These are phyloP conservation scores for Artemisia tridentata DNA, from an alignment of 129 eudicot genomes.

Conservation along the genomic window DNA sequence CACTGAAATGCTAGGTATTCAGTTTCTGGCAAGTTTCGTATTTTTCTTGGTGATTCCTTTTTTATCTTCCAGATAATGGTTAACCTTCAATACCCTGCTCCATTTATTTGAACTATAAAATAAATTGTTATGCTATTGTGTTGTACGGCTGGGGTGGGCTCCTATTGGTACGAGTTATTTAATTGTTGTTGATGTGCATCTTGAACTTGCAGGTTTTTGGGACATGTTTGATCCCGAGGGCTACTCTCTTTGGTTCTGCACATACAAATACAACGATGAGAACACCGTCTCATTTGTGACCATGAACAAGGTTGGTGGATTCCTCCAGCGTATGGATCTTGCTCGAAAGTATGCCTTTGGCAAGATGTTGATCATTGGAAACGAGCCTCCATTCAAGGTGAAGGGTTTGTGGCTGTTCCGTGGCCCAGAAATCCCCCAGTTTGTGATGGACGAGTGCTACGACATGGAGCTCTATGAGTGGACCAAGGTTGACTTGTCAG, in stretches of 20 bases:
- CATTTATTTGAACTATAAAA: background rate
- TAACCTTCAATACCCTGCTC: no score
- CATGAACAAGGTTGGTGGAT: conserved; percentile 91
- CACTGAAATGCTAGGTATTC: no score
- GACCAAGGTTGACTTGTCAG: conserved; percentile 66
- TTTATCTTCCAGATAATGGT: no score
- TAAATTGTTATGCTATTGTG: background rate
- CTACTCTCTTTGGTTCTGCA: conserved; percentile 92
- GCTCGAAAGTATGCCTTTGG: conserved; percentile 94
- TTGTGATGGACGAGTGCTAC: conserved; percentile 68
- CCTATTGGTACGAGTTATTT: no score
- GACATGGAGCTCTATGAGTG: conserved; percentile 86
- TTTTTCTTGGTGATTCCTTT: no score
- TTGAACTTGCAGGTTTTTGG: conserved; percentile 71
- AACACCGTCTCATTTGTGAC: conserved; percentile 89
- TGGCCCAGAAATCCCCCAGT: conserved; percentile 73
- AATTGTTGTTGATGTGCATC: no score
- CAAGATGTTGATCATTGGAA: conserved; percentile 80
- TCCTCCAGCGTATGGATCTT: conserved; percentile 91
- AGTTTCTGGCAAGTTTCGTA: no score
- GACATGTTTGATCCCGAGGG: conserved; percentile 98
- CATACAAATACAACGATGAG: conserved; percentile 92
- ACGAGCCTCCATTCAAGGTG: conserved; percentile 77
- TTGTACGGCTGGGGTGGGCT: no score
- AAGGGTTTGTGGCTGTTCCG: conserved; percentile 91